These are phyloP conservation scores for Phytopythium aichiense DNA, from an alignment of 352 stramenopile species.

Conservation along the genomic window DNA sequence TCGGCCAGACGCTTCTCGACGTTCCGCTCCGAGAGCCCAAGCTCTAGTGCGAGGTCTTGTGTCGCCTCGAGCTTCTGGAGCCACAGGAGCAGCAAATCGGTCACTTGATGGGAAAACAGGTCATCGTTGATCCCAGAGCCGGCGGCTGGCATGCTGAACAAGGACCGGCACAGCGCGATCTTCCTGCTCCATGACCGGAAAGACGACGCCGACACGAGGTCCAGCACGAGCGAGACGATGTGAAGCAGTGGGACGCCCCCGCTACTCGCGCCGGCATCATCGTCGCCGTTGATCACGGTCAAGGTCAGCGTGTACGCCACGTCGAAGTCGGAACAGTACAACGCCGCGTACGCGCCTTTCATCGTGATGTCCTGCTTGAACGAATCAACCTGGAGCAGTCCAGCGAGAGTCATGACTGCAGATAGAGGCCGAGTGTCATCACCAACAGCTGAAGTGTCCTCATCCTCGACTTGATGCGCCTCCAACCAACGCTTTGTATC, in stretches of 20 bases:
- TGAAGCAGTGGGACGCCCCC: slow-evolving; percentile 26
- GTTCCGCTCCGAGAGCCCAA: slow-evolving; percentile 60
- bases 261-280: slow-evolving; percentile 10
- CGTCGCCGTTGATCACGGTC: slow-evolving; percentile 25
- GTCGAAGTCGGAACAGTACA: slow-evolving; percentile 69
- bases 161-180: slow-evolving; percentile 26
- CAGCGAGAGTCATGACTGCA: slow-evolving; percentile 46
- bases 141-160: slow-evolving; percentile 25
- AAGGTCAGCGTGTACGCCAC: slow-evolving; percentile 45
- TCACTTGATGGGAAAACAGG: slow-evolving; percentile 49
- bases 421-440: slow-evolving; percentile 23
- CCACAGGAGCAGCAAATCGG: slow-evolving; percentile 40
- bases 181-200: slow-evolving; percentile 67
- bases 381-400: slow-evolving; percentile 38
- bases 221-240: slow-evolving; percentile 59
- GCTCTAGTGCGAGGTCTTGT: slow-evolving; percentile 44
- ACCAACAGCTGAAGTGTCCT: slow-evolving; percentile 4
- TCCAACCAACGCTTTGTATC: slow-evolving; percentile 43
- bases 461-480: slow-evolving; percentile 11
- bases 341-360: slow-evolving; percentile 59
- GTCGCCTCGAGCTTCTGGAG: slow-evolving; percentile 54
- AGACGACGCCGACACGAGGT: slow-evolving; percentile 56
- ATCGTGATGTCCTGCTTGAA: slow-evolving; percentile 44
- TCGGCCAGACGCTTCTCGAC: slow-evolving; percentile 43
- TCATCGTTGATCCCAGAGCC: slow-evolving; percentile 3